Evolutionary conservation across 2,329 filamentous ascomycete genomes (phyloP), one percentile per base, ranked within the genome.

Genomic region (Aureobasidium sp.): DNA sequence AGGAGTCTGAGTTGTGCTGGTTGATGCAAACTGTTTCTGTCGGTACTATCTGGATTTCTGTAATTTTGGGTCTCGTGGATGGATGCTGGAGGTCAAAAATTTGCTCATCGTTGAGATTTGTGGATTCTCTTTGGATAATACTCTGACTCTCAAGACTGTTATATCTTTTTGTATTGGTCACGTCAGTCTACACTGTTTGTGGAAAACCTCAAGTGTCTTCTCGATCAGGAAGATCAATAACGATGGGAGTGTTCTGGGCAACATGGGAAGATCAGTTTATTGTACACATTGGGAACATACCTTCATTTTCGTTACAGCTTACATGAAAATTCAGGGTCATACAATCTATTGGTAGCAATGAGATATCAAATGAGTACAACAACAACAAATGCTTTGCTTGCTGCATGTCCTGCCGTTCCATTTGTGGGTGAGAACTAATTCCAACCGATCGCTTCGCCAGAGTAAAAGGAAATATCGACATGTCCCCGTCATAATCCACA

Each of bases 1-100:
- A 60, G 57, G 27, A 60, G 57, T 60, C n/a, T 60, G 57, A 60
- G 57, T 60, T 60, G 44, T 33, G 57, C n/a, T 35, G 54, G 15
- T 9, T 52, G 49, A 52, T 49, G 42, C 4, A 44, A 44, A 19
- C 17, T 19, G 5, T 42, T 42, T n/a, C n/a, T n/a, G n/a, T n/a
- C n/a, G n/a, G n/a, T n/a, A n/a, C n/a, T n/a, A n/a, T n/a, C n/a
- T n/a, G n/a, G n/a, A n/a, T n/a, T n/a, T n/a, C n/a, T n/a, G n/a
- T n/a, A n/a, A n/a, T n/a, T n/a, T n/a, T n/a, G n/a, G n/a, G n/a
- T n/a, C n/a, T n/a, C n/a, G n/a, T 42, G 39, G 8, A 42, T 19
- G 17, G 22, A 12, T 45, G 42, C 22, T 45, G 22, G 42, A 27
- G 22, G 22, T 45, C 7, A 5, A 6, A 24, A 6, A 24, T 24